Percentiles rank a stretch among this genome's conserved stretches.
Conservation (phyloP, 192 early-diverging fungal genomes). For the Umbelopsis sp. region DNA sequence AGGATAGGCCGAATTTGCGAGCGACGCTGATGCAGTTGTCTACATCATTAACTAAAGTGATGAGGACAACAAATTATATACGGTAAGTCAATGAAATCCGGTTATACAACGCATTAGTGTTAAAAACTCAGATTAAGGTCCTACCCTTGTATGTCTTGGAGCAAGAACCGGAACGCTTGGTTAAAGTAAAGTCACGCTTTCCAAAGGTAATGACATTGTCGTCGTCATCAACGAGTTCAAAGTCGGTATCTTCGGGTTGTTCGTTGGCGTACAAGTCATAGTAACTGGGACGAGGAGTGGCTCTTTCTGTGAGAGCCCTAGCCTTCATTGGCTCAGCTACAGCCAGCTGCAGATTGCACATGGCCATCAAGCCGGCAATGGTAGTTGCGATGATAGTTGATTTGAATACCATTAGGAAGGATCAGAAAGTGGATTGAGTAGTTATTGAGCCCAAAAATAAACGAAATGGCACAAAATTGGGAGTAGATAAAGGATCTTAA, state of each 20-base stretch:
- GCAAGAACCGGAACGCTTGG: not conserved
- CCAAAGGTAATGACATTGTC: not conserved
- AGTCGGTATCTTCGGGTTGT: not conserved
- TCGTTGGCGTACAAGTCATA: not conserved
- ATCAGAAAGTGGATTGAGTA: not conserved
- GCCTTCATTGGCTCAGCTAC: conserved; percentile 10
- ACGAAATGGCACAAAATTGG: not conserved
- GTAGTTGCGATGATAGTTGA: not conserved
- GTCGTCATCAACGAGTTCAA: conserved; percentile 5
- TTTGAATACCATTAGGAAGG: not conserved
- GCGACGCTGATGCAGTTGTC: conserved; percentile 28
- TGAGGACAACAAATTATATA: not conserved
- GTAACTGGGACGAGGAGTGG: not conserved
- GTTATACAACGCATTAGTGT: not conserved
- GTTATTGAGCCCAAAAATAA: not conserved
- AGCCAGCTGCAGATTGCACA: conserved; percentile 4
- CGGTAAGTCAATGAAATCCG: not conserved
- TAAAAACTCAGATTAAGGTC: not conserved
- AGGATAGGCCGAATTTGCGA: conserved; percentile 19
- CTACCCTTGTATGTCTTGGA: conserved; percentile 12
- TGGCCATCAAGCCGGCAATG: conserved; percentile 3
- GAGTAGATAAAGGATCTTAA: not conserved
- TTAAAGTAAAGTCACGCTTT: not conserved
- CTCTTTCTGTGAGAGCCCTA: not conserved
- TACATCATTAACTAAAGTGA: conserved; percentile 17